Evolutionary conservation across 2,329 filamentous ascomycete genomes (phyloP).

Genomic region (Graphium sp.): DNA sequence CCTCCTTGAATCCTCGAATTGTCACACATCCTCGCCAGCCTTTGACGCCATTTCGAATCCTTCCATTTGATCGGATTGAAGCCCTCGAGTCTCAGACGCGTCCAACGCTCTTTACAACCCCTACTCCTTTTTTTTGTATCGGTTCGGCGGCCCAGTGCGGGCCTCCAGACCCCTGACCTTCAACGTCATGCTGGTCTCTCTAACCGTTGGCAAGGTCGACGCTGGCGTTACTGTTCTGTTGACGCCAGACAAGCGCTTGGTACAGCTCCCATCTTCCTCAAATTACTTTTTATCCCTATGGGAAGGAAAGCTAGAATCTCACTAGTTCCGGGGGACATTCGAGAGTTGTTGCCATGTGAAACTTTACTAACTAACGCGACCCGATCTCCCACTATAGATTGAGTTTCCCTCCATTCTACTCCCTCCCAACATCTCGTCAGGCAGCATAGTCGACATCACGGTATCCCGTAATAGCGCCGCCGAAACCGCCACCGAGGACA

Average conservation of each 20-base stretch:
- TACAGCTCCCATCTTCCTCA: conserved; percentile 26
- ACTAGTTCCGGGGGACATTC: too few species aligned
- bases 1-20: conserved; percentile 1
- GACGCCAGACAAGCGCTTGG: conserved; percentile 90
- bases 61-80: conserved; percentile 1
- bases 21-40: neutral
- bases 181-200: conserved; percentile 80
- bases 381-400: conserved; percentile 43
- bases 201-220: conserved; percentile 98
- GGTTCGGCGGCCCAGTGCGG: too few species aligned
- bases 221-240: conserved; percentile 93
- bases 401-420: conserved; percentile 97
- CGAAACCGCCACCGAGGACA: conserved; percentile 55
- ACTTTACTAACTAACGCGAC: conserved; percentile 10
- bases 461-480: conserved; percentile 73
- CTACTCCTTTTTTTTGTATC: neutral
- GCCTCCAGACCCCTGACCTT: too few species aligned
- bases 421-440: conserved; percentile 84
- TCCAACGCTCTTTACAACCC: neutral
- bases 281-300: neutral
- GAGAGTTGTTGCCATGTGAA: too few species aligned
- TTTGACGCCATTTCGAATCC: neutral
- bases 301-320: neutral
- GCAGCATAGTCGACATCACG: conserved; percentile 95
- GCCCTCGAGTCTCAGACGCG: neutral